Percentiles rank a stretch among this genome's conserved stretches.
These are phyloP conservation scores for Discostella pseudostelligera DNA, from an alignment of 108 stramenopile genomes.

Conservation along the genomic window DNA sequence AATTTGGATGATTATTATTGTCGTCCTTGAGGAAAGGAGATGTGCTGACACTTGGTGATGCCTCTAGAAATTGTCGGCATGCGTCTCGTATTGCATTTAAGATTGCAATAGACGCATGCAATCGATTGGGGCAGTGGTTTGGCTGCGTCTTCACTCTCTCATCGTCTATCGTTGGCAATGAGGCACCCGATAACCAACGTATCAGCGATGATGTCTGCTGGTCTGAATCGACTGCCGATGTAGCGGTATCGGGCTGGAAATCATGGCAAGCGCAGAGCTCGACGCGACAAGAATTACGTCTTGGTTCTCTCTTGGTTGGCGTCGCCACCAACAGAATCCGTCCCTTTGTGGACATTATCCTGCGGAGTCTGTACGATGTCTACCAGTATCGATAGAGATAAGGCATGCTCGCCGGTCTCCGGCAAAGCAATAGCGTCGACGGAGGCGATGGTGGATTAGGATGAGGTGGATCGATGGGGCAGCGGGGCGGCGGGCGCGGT, in stretches of 20 bases:
- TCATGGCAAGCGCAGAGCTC: constrained; percentile 19
- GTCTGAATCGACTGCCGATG: constrained; percentile 41
- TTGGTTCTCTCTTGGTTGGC: neutral
- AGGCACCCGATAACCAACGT: constrained; percentile 29
- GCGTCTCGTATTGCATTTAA: constrained; percentile 80
- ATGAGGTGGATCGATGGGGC: too few species aligned
- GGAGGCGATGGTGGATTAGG: too few species aligned
- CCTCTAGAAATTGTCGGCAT: constrained; percentile 59
- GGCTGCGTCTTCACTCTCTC: neutral
- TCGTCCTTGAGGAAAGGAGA: neutral
- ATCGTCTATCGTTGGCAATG: neutral
- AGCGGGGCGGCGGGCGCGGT: too few species aligned
- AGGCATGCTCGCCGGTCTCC: too few species aligned
- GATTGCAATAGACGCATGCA: constrained; percentile 56
- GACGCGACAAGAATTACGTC: constrained; percentile 2
- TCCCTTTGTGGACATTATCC: neutral
- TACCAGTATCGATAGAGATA: too few species aligned
- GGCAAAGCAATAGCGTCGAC: too few species aligned
- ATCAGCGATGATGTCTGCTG: constrained; percentile 19
- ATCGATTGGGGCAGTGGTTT: constrained; percentile 18
- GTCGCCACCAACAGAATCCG: neutral
- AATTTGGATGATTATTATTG: neutral
- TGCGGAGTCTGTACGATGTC: too few species aligned
- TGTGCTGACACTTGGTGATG: constrained; percentile 2
- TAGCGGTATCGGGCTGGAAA: constrained; percentile 30